Percentiles rank a stretch among this genome's conserved stretches.
These are phyloP conservation scores for Amauroascus verrucosus DNA, from an alignment of 2,329 filamentous ascomycete species.

Conservation along the genomic window DNA sequence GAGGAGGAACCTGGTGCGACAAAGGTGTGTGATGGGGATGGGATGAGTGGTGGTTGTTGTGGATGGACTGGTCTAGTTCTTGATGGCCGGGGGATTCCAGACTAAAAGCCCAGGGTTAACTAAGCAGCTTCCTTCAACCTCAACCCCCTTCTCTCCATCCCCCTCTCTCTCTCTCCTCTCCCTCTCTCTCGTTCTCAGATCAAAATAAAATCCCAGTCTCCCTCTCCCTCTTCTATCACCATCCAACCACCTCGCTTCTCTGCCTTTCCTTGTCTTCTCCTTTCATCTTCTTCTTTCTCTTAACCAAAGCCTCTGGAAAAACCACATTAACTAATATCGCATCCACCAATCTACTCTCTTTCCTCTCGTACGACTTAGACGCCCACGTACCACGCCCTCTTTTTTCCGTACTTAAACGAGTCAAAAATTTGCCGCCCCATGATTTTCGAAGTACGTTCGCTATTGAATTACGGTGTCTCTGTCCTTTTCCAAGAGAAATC, in stretches of 20 bases:
- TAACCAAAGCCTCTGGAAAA: no score
- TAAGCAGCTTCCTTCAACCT: neutral
- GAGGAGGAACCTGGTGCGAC: no score
- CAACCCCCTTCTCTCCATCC: neutral
- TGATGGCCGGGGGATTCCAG: slow-evolving; percentile 2
- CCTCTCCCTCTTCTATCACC: neutral
- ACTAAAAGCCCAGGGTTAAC: neutral
- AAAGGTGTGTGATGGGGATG: neutral
- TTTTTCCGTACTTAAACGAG: no score
- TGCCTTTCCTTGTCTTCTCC: no score
- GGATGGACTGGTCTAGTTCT: slow-evolving; percentile 5
- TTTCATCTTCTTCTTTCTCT: no score
- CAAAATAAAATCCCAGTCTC: neutral
- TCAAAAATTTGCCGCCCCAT: neutral
- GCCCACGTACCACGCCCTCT: no score
- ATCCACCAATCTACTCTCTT: no score
- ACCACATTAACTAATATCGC: no score
- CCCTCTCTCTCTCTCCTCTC: neutral
- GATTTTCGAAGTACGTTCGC: neutral
- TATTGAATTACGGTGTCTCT: neutral
- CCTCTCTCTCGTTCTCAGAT: neutral
- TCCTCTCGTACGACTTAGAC: no score
- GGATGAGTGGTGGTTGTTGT: neutral
- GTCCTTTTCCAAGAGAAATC: neutral
- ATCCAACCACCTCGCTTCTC: no score